A percentile compares a stretch with the other conserved stretches of the same genome.
Conservation (phyloP, 192 early-diverging fungal species). For the Entophlyctis helioformis region DNA sequence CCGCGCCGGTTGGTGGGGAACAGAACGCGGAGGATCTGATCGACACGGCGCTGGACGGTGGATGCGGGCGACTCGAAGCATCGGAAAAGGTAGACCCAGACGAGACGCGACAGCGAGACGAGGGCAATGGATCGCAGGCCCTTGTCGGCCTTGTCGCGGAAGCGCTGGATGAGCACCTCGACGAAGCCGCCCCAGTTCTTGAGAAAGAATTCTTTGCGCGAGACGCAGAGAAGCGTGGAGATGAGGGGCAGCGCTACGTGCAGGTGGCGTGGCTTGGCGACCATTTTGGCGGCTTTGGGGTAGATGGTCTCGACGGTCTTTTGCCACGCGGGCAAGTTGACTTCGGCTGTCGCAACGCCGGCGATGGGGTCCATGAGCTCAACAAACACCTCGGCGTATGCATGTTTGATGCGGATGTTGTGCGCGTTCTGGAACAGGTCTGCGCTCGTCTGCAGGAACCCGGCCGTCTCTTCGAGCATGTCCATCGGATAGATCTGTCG, state of each 20-base stretch:
- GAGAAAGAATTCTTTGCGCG: conserved; percentile 77
- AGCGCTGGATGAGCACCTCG: conserved; percentile 23
- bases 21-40: conserved; percentile 46
- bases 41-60: conserved; percentile 25
- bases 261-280: conserved; percentile 69
- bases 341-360: conserved; percentile 79
- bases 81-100: conserved; percentile 93
- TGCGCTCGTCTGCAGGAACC: conserved; percentile 84
- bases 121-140: conserved; percentile 47
- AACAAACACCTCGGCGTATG: conserved; percentile 83
- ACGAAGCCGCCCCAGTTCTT: conserved; percentile 51
- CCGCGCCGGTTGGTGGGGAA: conserved; percentile 49
- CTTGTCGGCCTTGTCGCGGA: conserved; percentile 16
- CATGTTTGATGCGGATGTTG: conserved; percentile 66
- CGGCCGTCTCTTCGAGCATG: conserved; percentile 84
- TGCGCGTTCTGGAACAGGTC: conserved; percentile 78
- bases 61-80: conserved; percentile 52
- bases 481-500: conserved; percentile 81
- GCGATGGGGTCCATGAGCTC: conserved; percentile 77
- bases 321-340: conserved; percentile 87
- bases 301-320: conserved; percentile 87
- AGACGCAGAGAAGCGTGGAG: conserved; percentile 83
- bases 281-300: conserved; percentile 82
- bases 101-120: conserved; percentile 62
- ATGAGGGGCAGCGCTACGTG: conserved; percentile 67